phyloP scores from a whole-genome alignment of 495 filamentous ascomycete genomes.

The Oleoguttula mirabilis region DNA sequence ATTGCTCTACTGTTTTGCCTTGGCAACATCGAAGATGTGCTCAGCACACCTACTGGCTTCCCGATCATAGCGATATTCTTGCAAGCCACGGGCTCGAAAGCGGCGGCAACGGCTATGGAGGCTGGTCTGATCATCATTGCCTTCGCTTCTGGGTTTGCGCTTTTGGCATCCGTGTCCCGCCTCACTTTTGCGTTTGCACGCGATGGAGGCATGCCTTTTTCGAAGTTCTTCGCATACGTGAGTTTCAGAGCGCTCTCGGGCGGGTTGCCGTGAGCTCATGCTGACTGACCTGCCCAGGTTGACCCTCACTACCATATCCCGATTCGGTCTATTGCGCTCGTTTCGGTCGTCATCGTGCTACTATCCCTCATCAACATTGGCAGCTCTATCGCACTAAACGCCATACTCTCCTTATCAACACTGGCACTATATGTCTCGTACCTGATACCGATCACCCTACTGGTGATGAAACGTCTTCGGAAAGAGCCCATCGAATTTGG shows the following conservation, averaged over 20 bases:
- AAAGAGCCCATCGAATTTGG: conserved; percentile 15
- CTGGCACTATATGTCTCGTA: conserved; percentile 42
- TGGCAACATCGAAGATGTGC: conserved; percentile 2
- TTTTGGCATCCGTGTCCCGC: conserved; percentile 9
- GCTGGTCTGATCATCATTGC: conserved; percentile 3
- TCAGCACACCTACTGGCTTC: conserved; percentile 1
- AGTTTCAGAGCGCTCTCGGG: too few relatives aligned
- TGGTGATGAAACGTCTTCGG: conserved; percentile 22
- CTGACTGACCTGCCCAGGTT: conserved; percentile 1
- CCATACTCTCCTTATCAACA: conserved; percentile 38
- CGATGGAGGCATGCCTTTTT: conserved; percentile 15
- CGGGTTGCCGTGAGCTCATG: background rate
- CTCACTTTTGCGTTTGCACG: conserved; percentile 11
- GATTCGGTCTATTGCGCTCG: conserved; percentile 1
- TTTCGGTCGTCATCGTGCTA: background rate
- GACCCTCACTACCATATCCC: conserved; percentile 8
- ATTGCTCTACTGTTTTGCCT: conserved; percentile 10
- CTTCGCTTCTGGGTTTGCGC: background rate
- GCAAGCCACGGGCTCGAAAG: conserved; percentile 3
- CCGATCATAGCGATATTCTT: conserved; percentile 14
- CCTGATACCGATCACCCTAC: conserved; percentile 35
- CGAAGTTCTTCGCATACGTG: conserved; percentile 10
- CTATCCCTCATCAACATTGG: conserved; percentile 5
- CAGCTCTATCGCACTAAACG: conserved; percentile 33
- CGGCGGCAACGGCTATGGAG: conserved; percentile 6